Conservation (phyloP, 2,329 filamentous ascomycete genomes). For the Fusarium devonianum region DNA sequence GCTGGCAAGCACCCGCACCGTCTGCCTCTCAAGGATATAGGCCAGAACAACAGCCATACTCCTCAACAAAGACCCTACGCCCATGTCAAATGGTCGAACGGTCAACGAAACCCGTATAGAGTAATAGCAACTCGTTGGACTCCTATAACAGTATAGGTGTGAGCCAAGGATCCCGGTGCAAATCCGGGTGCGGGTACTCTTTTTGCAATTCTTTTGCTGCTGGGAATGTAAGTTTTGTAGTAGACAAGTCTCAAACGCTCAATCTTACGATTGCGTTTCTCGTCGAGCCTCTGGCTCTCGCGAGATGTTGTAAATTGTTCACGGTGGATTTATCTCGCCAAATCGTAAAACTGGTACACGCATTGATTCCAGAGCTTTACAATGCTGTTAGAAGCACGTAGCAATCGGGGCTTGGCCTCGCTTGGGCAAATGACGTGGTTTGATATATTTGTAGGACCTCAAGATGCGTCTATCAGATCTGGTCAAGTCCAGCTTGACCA, state of each 20-base stretch:
- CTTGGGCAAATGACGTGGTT: too few species aligned
- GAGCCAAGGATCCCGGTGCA: conserved; percentile 49
- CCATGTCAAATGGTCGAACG: conserved; percentile 31
- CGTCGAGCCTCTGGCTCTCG: too few species aligned
- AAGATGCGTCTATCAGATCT: background rate
- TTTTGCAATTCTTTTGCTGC: conserved; percentile 16
- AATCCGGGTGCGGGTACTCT: conserved; percentile 46
- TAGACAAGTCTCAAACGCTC: background rate
- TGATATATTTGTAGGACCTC: conserved; percentile 2
- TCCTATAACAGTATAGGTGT: conserved; percentile 44
- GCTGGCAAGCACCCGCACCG: conserved; percentile 19
- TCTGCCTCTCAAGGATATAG: conserved; percentile 18
- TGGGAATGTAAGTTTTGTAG: background rate
- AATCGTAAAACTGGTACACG: too few species aligned
- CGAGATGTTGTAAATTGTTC: too few species aligned
- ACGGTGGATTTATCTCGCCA: too few species aligned
- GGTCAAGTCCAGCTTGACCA: conserved; percentile 31
- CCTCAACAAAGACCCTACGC: conserved; percentile 20
- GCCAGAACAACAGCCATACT: conserved; percentile 2
- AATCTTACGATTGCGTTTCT: background rate
- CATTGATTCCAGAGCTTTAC: too few species aligned
- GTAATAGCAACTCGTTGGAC: conserved; percentile 49
- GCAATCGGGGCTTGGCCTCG: too few species aligned
- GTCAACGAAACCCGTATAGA: conserved; percentile 44
- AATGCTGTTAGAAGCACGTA: too few species aligned